Evolutionary conservation across 2,329 filamentous ascomycete genomes (phyloP), one percentile per base, ranked within the genome.

Genomic region (Gnomoniopsis sp.): DNA sequence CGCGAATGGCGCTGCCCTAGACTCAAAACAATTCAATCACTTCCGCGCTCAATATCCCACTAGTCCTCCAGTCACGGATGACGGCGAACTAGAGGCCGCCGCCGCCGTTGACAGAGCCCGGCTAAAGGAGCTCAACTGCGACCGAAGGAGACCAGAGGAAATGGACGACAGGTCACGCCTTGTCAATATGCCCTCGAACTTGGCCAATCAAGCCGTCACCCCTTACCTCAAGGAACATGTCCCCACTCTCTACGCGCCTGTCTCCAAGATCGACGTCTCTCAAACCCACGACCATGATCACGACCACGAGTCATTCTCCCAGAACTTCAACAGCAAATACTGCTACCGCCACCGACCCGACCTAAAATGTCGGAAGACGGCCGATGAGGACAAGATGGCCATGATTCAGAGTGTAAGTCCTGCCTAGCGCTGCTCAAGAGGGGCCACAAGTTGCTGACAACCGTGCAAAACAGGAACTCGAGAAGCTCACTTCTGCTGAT

Each of bases 291-390:
- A 74, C 54, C 71, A 75, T 41, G 70, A 74, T 8, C 77, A 79
- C 60, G 73, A 75, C 54, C 71, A 75, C 41, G 70, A 74, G 62
- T 83, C 81, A 38, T 55, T 47, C 53, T 33, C 49, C 34, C 56
- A 59, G 23, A 55, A 56, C 56, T 59, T 55, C 56, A 96, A 93
- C 71, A 96, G 91, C 66, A 95, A 90, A 72, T 98, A 89, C 77
- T 99, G 95, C 77, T 99, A 99, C 73, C 88, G 95, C 57, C 95
- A 99, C 74, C 84, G 90, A 55, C 95, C 95, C 2, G 95, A 98
- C 73, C 86, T 93, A 55, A 96, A 97, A 76, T 99, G 95, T 75
- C 84, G 93, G 62, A 86, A 92, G 61, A 91, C 96, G 63, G 93
- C 92, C 59, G 93, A 98, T 75, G 95, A 98, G 76, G 88, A 89